Evolutionary conservation across 495 filamentous ascomycete species (phyloP), one percentile per base, ranked within the genome.

Genomic region (Neurospora sp.): DNA sequence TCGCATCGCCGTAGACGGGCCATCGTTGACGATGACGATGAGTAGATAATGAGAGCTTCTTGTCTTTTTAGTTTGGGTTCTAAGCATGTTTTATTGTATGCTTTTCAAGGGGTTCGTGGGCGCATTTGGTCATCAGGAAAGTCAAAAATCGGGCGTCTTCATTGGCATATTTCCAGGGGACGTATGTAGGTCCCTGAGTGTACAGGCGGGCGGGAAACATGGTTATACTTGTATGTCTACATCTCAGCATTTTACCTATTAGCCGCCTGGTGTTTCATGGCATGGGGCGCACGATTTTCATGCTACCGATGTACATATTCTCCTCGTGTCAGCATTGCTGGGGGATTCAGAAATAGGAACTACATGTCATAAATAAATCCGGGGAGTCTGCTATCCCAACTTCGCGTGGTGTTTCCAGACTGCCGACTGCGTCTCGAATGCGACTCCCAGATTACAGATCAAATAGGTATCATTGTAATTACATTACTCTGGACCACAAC

Each of bases 21-120:
- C 45, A 80, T 88, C 71, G 81, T 87, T 27, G 83, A 86, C 27
- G 86, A 88, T 61, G 85, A 86, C 39, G 84, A 87, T 20, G 83
- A 84, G 7, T 78, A 44, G 18, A n/a, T 44, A 83, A 47, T 77
- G 77, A 45, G 68, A 72, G 9, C n/a, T n/a, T 38, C 31, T 27
- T 71, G 1, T 31, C 27, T 39, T 14, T 65, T 18, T 4, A 27
- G 37, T 37, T 45, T 39, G 35, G 70, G 47, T 45, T 71, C 16
- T 71, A 18, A 27, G 22, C 37, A 69, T 45, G 20, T 12, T n/a
- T 39, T 4, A 12, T 8, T 40, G 39, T 40, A 40, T 40, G 20
- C 18, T 45, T 3, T 37, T 18, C 20, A 22, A 22, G 31, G 38
- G 35, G 20, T 18, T 18, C 31, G n/a, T 20, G 7, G 71, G 71